phyloP scores from a whole-genome alignment of 1,284 basidiomycete genomes.

The Trametes hirsuta region DNA sequence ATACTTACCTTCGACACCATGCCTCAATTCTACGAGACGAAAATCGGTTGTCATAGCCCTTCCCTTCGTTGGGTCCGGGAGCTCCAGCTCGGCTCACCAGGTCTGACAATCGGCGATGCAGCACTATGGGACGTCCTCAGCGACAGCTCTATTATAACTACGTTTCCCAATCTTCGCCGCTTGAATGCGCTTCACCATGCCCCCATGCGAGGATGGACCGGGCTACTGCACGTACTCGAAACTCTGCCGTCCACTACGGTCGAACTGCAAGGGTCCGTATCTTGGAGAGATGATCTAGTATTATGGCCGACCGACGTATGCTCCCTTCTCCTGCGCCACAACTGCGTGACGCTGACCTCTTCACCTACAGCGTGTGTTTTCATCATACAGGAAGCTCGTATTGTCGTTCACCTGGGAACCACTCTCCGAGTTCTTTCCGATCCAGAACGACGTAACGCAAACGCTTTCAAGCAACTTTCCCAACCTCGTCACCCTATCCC shows the following conservation, averaged over 20 bases:
- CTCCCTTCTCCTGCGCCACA: not conserved
- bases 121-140: not conserved
- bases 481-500: not conserved
- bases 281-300: not conserved
- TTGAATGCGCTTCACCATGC: not conserved
- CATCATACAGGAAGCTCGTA: not conserved
- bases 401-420: not conserved
- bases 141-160: not conserved
- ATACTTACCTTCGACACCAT: not conserved
- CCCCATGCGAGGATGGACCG: slow-evolving; percentile 2
- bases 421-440: not conserved
- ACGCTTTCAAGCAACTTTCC: slow-evolving; percentile 2
- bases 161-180: not conserved
- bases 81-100: not conserved
- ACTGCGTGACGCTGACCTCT: not conserved
- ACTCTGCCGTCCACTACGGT: not conserved
- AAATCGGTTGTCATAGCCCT: not conserved
- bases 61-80: not conserved
- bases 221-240: not conserved
- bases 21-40: not conserved
- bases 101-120: not conserved
- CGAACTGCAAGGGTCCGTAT: not conserved
- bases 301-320: not conserved
- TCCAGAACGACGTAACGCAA: not conserved
- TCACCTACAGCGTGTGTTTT: not conserved